A percentile compares a stretch with the other conserved stretches of the same genome.
phyloP scores from a whole-genome alignment of 768 basidiomycete species.

The Lactarius pseudohatsudake region DNA sequence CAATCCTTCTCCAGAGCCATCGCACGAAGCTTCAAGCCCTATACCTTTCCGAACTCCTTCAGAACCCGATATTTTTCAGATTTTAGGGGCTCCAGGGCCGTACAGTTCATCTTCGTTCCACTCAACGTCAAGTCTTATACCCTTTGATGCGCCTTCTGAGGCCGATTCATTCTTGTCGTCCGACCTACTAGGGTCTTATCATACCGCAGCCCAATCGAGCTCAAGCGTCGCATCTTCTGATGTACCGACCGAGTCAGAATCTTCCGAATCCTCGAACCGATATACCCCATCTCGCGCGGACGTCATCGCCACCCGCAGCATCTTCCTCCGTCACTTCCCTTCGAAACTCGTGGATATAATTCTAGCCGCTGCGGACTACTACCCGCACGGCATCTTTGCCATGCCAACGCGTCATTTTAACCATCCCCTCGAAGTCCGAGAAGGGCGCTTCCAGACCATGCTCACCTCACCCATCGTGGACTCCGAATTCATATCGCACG shows the following conservation, averaged over 20 bases:
- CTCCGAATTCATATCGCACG: neutral
- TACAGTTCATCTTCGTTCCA: neutral
- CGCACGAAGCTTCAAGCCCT: neutral
- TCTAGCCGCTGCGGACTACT: neutral
- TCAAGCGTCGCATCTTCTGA: neutral
- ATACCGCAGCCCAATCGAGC: neutral
- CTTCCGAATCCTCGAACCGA: neutral
- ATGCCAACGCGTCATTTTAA: neutral
- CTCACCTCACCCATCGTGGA: neutral
- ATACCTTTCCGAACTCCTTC: neutral
- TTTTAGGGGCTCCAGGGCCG: neutral
- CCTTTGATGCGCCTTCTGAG: neutral
- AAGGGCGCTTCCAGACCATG: neutral
- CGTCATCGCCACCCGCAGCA: neutral
- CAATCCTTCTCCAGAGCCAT: neutral
- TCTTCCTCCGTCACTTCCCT: neutral
- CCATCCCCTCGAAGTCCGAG: neutral
- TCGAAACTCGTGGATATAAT: neutral
- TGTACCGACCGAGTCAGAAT: neutral
- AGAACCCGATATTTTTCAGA: neutral
- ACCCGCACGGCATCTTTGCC: neutral
- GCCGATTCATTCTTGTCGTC: neutral
- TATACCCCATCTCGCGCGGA: conserved; percentile 1
- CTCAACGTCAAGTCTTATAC: neutral
- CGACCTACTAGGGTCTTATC: neutral